phyloP scores from a whole-genome alignment of 805 yeast species.

The Nakazawaea wyomingensis region DNA sequence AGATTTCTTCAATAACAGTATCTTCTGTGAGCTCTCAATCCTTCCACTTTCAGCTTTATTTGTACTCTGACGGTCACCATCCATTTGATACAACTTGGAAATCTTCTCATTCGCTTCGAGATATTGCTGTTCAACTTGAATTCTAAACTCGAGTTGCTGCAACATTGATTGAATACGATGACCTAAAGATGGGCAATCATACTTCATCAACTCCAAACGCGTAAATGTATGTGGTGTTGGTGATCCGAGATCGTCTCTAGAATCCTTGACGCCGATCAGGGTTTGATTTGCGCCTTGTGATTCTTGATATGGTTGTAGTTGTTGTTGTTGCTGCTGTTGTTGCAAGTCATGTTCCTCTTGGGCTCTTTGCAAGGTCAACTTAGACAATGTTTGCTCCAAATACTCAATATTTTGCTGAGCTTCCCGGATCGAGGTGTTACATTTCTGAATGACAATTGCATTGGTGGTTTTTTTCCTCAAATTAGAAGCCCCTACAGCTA shows the following conservation, averaged over 20 bases:
- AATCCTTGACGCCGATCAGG: neutral
- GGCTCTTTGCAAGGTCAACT: constrained; percentile 40
- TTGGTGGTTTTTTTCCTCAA: constrained; percentile 76
- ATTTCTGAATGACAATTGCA: constrained; percentile 78
- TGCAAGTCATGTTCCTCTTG: neutral
- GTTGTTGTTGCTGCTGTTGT: constrained; percentile 9
- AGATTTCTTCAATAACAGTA: constrained; percentile 76
- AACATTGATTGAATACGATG: constrained; percentile 94
- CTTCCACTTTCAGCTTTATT: constrained; percentile 88
- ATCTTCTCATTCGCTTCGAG: constrained; percentile 89
- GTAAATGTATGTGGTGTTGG: constrained; percentile 43
- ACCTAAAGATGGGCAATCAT: constrained; percentile 91
- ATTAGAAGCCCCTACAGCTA: constrained; percentile 82
- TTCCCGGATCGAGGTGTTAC: constrained; percentile 86
- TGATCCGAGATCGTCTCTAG: neutral
- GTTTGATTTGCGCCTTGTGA: neutral
- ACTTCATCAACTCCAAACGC: constrained; percentile 76
- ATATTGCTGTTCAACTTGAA: constrained; percentile 91
- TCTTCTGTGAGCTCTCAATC: constrained; percentile 77
- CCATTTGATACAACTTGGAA: constrained; percentile 77
- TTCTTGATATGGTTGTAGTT: constrained; percentile 2
- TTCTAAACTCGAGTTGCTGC: constrained; percentile 88
- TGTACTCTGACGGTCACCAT: constrained; percentile 83
- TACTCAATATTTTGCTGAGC: constrained; percentile 90
- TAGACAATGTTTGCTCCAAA: constrained; percentile 69